Base-by-base conservation (phyloP, 352 stramenopile species). In the Phytophthora parvispora region DNA sequence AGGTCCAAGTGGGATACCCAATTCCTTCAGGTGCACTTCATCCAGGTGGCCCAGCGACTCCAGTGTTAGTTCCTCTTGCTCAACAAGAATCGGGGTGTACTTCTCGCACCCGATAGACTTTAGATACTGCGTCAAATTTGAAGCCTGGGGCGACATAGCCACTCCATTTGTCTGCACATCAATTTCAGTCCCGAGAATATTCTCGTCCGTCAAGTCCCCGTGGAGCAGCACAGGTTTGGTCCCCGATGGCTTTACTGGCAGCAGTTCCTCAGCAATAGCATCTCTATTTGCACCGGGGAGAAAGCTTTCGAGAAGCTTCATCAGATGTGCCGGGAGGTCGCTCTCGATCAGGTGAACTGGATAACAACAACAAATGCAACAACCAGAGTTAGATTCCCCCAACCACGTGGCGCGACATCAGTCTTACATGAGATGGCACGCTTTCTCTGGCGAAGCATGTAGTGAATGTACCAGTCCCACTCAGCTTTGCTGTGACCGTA, bases 181-280 rank as follows among this genome's bases (percentile, higher is more conserved):
- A n/a, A 78, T 20, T 38, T 56, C 57, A 6, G 56, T 70, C 10
- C 89, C 89, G 13, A 97, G 69, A 34, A 97, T 85, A 54, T 97
- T 97, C 55, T 97, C 89, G 29, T 93, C 81, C n/a, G 89, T 97
- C 27, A 97, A 62, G 50, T 97, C 89, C 34, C 88, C 86, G 53
- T 97, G 89, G 22, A 97, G 72, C 18, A 96, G 71, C 57, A 93
- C 84, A 34, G 87, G 85, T 1, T 72, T 71, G 1, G 63, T 31
- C 16, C 73, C 60, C 1, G 22, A 63, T 1, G 49, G 47, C 6
- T 60, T 74, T 3, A 64, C 60, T 8, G 87, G 87, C 25, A 94
- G 74, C 45, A 93, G 36, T 27, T 75, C 27, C 8, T 52, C 60
- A 1, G 72, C 59, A 18, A 93, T 77, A 13, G 57, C 67, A 12